Evolutionary conservation across 1,284 basidiomycete species (phyloP).

Genomic region (Heterobasidion occidentale): DNA sequence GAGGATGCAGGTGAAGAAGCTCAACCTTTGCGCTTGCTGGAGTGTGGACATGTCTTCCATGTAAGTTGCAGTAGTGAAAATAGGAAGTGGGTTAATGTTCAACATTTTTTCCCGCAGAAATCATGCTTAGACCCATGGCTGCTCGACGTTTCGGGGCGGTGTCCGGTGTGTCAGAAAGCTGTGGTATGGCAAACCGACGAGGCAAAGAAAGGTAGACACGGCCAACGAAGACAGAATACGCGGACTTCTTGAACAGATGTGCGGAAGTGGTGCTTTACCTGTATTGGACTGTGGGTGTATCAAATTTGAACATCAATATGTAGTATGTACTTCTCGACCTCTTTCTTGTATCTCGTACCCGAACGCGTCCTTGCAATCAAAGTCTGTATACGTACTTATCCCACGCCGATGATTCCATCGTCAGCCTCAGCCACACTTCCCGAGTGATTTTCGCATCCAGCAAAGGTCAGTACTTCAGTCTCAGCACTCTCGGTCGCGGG

Average conservation of each 20-base stretch:
- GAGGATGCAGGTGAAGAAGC: slow-evolving; percentile 66
- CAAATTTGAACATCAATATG: neutral
- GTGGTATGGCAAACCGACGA: slow-evolving; percentile 28
- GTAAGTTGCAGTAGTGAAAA: slow-evolving; percentile 26
- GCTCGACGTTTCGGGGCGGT: slow-evolving; percentile 69
- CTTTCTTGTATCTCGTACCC: neutral
- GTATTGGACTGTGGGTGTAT: neutral
- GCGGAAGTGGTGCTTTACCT: neutral
- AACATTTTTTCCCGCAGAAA: slow-evolving; percentile 37
- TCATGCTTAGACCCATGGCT: slow-evolving; percentile 76
- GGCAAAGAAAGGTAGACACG: neutral
- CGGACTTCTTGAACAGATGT: neutral
- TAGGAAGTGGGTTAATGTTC: too few species aligned
- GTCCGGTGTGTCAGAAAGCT: slow-evolving; percentile 66
- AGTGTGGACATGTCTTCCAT: slow-evolving; percentile 78
- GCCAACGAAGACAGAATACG: slow-evolving; percentile 2
- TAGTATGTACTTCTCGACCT: neutral
- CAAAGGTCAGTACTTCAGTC: too few species aligned
- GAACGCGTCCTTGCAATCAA: too few species aligned
- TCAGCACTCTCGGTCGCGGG: too few species aligned
- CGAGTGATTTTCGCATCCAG: too few species aligned
- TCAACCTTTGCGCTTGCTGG: slow-evolving; percentile 63
- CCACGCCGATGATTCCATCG: too few species aligned
- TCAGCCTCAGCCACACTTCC: too few species aligned
- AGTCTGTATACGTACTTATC: neutral